Evolutionary conservation across 441 rosid species (phyloP).

Genomic region (Eruca vesicaria): DNA sequence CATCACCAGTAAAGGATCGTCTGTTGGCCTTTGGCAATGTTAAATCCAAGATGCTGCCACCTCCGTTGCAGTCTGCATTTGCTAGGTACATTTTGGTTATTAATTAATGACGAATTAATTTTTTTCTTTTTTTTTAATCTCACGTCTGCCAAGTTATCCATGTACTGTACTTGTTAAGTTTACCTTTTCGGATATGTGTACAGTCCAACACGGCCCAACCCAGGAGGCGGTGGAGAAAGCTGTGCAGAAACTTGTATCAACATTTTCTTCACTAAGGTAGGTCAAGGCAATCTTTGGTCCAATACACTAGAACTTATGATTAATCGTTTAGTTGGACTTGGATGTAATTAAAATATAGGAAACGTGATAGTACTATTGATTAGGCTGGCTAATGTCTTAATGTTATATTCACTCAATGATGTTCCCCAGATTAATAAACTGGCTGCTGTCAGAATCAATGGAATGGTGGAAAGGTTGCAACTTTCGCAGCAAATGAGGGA

Average conservation of each 20-base stretch:
- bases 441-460: conserved; percentile 95
- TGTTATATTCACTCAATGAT: conserved; percentile 13
- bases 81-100: neutral
- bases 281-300: neutral
- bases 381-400: neutral
- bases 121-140: too few relatives aligned
- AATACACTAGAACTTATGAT: neutral
- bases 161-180: conserved; percentile 11
- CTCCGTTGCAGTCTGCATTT: neutral
- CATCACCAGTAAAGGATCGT: neutral
- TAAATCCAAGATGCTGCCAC: neutral
- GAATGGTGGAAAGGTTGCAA: conserved; percentile 93
- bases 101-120: too few relatives aligned
- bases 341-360: neutral
- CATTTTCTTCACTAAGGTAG: conserved; percentile 87
- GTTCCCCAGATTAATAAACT: conserved; percentile 73
- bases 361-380: neutral
- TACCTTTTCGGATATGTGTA: conserved; percentile 25
- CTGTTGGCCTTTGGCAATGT: neutral
- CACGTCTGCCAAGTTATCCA: neutral
- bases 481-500: conserved; percentile 82
- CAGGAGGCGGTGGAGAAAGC: conserved; percentile 96
- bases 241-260: conserved; percentile 96
- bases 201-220: conserved; percentile 95
- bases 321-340: conserved; percentile 1